Evolutionary conservation across 345 rosid genomes (phyloP), one percentile per base, ranked within the genome.

Genomic region (Arabis alpina): DNA sequence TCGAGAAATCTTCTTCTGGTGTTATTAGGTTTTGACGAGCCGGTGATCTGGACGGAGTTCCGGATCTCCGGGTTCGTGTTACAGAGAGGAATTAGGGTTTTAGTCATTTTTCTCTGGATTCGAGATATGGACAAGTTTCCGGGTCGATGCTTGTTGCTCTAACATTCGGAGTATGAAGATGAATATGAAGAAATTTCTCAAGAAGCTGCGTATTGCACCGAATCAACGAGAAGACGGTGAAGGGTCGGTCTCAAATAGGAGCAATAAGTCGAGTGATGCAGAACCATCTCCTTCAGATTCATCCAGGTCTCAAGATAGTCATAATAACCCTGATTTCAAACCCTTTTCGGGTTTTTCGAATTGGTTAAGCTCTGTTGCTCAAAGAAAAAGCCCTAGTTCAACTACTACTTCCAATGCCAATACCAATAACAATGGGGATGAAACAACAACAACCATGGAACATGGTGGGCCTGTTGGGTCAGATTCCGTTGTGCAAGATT

Each of bases 151-250:
- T 77, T 76, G 75, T 43, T 83, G 62, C 78, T 80, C 73, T 88
- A 79, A 80, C 79, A 84, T 79, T 81, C 77, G 66, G 32, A 51
- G 66, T 47, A 36, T 61, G 77, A 72, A 77, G 72, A 70, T 55
- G 81, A 85, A 50, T 59, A 93, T 93, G 97, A 93, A 86, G 94
- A 90, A 88, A 52, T 57, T 93, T 73, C 83, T 93, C 23, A 93
- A 93, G 87, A 93, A 88, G 82, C 84, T 93, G n/a, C 97, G 86
- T 71, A 79, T 85, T 40, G 61, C 60, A 81, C 66, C 93, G 2
- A 86, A 82, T 78, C 96, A 84, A 54, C 78, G 86, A 24, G 91
- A 87, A 27, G 82, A 79, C 48, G 75, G 79, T 48, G 88, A 86
- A 73, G 91, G 88, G 24, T 85, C 92, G 32, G 68, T 77, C 68